Evolutionary conservation across 768 basidiomycete genomes (phyloP).

Genomic region (Russula foetens): DNA sequence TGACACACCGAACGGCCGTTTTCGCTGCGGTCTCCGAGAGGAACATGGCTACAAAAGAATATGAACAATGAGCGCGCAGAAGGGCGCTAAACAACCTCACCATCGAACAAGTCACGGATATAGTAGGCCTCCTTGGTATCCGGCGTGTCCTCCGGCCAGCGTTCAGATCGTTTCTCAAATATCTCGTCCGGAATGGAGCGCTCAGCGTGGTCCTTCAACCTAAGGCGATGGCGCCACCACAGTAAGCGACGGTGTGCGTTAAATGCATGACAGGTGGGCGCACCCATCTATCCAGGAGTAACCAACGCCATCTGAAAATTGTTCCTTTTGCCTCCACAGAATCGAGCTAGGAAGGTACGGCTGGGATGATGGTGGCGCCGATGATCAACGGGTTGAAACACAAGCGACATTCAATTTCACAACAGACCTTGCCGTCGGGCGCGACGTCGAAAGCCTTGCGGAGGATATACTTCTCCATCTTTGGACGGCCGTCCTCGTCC

Average conservation of each 20-base stretch:
- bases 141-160: conserved; percentile 75
- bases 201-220: conserved; percentile 86
- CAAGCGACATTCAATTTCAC: neutral
- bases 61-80: neutral
- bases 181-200: conserved; percentile 70
- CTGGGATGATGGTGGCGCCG: conserved; percentile 30
- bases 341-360: conserved; percentile 92
- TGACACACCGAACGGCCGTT: conserved; percentile 80
- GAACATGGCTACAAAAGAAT: conserved; percentile 52
- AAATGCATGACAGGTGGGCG: neutral
- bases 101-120: conserved; percentile 87
- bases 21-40: conserved; percentile 76
- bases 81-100: conserved; percentile 30
- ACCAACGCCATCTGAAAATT: conserved; percentile 97
- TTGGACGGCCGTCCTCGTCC: conserved; percentile 82
- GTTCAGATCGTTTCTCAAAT: conserved; percentile 60
- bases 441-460: conserved; percentile 91
- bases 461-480: conserved; percentile 98
- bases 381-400: neutral
- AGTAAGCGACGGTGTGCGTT: neutral
- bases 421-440: conserved; percentile 61
- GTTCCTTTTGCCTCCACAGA: conserved; percentile 98
- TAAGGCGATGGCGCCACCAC: conserved; percentile 24
- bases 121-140: conserved; percentile 97
- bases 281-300: conserved; percentile 99